Conservation (phyloP, 768 basidiomycete genomes). For the Suillus spraguei region DNA sequence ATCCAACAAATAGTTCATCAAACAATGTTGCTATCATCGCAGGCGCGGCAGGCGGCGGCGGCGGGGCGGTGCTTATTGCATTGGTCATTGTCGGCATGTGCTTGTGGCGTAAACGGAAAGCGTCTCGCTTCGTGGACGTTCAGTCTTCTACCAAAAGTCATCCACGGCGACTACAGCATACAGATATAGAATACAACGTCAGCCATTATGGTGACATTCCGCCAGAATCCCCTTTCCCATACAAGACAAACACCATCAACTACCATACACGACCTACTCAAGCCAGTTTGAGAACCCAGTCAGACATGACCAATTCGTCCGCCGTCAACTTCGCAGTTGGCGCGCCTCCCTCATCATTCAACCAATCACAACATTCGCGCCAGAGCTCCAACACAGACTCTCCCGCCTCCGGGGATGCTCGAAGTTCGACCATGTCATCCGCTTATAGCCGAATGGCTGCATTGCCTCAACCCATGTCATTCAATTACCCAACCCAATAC, state of each 20-base stretch:
- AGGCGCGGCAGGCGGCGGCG: constrained; percentile 47
- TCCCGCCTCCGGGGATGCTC: constrained; percentile 16
- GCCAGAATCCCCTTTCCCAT: constrained; percentile 36
- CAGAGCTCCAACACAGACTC: constrained; percentile 21
- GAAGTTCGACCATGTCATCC: constrained; percentile 33
- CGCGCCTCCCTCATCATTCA: neutral
- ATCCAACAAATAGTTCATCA: neutral
- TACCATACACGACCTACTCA: constrained; percentile 28
- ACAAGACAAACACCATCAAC: constrained; percentile 22
- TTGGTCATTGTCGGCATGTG: constrained; percentile 48
- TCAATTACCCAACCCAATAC: constrained; percentile 35
- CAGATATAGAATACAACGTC: constrained; percentile 37
- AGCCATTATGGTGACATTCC: constrained; percentile 17
- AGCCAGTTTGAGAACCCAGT: constrained; percentile 33
- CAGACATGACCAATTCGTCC: neutral
- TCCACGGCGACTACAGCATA: constrained; percentile 36
- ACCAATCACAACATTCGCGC: constrained; percentile 16
- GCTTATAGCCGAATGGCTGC: constrained; percentile 38
- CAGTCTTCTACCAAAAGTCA: constrained; percentile 25
- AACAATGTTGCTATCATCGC: constrained; percentile 49
- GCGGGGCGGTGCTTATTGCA: constrained; percentile 50
- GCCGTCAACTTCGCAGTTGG: neutral
- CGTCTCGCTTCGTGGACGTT: constrained; percentile 29
- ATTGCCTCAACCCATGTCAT: constrained; percentile 34
- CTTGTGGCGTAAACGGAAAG: constrained; percentile 37